Evolutionary conservation across 2,329 filamentous ascomycete genomes (phyloP), one percentile per base, ranked within the genome.

Genomic region (Microsporum audouinii): DNA sequence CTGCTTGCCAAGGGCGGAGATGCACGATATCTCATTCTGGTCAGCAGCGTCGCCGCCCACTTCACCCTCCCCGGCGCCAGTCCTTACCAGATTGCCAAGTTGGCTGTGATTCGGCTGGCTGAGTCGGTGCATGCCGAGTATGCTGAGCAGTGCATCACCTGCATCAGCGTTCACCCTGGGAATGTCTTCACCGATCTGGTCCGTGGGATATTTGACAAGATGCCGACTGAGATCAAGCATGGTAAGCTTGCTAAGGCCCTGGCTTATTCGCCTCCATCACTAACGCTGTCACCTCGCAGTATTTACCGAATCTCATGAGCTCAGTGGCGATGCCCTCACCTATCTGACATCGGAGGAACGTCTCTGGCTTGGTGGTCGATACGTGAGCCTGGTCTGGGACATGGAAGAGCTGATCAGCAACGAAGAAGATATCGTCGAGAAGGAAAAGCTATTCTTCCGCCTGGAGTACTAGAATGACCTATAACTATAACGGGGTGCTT

Each of bases 71-170:
- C 66, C 0, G 73, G 76, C 3, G 65, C 70, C 1, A 76, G 75
- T 38, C 71, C 72, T 1, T 84, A 84, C 63, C 72, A 76, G 61
- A 73, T 73, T 1, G 73, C 71, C 41, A 83, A 84, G 67, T 70
- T 82, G 36, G 81, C 80, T 2, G 64, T 81, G 31, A 65, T 77
- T 14, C 72, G 79, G 8, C 72, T 84, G 51, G 78, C 76, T 0
- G 80, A 84, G 66, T 79, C 76, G 63, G 63, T 81, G 6, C 71
- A 73, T 43, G 68, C 68, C 0, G 82, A 83, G 53, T 78, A 81
- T 65, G 71, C 65, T 2, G 65, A 72, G 51, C 41, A 79, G 63
- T 77, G 77, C 2, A 58, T 80, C 2, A 51, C 78, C 14, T 71
- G 74, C 3, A 76, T 75, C 56, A 68, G 70, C 1, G 59, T 79